Evolutionary conservation across 2,329 filamentous ascomycete species (phyloP), one percentile per base, ranked within the genome.

Genomic region (Fusarium fracticaudum): DNA sequence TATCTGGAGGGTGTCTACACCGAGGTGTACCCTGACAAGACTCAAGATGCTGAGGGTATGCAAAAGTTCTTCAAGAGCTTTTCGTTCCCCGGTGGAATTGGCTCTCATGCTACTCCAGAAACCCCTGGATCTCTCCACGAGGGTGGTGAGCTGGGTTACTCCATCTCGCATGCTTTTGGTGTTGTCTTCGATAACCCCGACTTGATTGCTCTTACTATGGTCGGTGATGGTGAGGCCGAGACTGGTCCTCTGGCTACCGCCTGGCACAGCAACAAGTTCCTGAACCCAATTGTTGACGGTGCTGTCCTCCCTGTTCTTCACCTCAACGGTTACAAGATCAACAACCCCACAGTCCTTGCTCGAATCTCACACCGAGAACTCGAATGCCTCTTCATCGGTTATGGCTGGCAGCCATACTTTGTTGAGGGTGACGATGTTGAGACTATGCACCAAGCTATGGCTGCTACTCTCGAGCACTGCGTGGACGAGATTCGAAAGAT

Each of bases 311-410:
- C 93, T 0, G 90, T 95, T 11, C 87, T 95, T 17, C 92, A 95
- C 81, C 86, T 95, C 40, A 95, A 95, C 77, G 93, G 93, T 53
- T 95, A 95, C 87, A 95, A 95, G 86, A 95, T 95, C 85, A 93
- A 94, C 85, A 94, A 94, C 81, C 92, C 92, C 14, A 95, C 91
- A 10, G 79, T 95, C 1, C 87, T 95, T 22, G 90, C 93, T 20
- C 90, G 93, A 74, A 92, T 95, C 78, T 89, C 89, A 48, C 92
- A 94, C 80, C 89, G 92, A 71, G 93, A 95, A 82, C 86, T 95
- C 11, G 87, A 90, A 75, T 84, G 87, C 31, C 85, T 95, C 24
- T 93, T 95, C 81, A 73, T 89, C 47, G 93, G 93, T 37, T 95
- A 94, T 77, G 93, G 93, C 74, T 95, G 92, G 91, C 89, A 91